phyloP scores from a whole-genome alignment of 176 grass and related monocot species.

The Cenchrus purpureus region DNA sequence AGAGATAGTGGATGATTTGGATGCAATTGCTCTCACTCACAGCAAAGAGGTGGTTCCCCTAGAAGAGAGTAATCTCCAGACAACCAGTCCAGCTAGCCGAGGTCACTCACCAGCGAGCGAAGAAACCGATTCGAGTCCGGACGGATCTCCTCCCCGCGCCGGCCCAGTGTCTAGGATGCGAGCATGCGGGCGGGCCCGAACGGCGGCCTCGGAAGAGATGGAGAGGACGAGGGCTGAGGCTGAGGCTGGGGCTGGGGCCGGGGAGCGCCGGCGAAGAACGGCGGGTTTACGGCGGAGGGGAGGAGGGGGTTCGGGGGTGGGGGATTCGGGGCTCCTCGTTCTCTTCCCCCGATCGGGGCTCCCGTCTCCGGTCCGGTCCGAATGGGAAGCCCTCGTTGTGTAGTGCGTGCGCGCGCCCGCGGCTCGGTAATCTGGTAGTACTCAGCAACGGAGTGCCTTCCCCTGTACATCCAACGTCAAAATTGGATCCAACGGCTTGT shows the following conservation, averaged over 20 bases:
- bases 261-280: constrained; percentile 1
- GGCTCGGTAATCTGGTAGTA: not conserved
- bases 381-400: not conserved
- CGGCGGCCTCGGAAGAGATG: not conserved
- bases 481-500: too few relatives aligned
- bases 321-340: not conserved
- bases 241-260: not conserved
- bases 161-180: not conserved
- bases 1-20: not conserved
- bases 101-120: constrained; percentile 23
- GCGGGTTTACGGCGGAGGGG: constrained; percentile 33
- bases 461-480: too few relatives aligned
- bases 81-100: not conserved
- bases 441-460: too few relatives aligned
- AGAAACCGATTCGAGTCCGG: constrained; percentile 5
- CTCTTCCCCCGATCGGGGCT: constrained; percentile 28
- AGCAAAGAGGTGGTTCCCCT: not conserved
- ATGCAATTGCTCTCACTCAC: not conserved
- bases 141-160: constrained; percentile 9
- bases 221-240: not conserved
- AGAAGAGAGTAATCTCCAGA: not conserved
- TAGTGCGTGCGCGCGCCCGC: not conserved
- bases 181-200: not conserved
- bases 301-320: not conserved
- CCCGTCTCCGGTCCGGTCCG: not conserved